A percentile compares a stretch with the other conserved stretches of the same genome.
phyloP scores from a whole-genome alignment of 208 protist genomes.

The Leishmania amazonensis region DNA sequence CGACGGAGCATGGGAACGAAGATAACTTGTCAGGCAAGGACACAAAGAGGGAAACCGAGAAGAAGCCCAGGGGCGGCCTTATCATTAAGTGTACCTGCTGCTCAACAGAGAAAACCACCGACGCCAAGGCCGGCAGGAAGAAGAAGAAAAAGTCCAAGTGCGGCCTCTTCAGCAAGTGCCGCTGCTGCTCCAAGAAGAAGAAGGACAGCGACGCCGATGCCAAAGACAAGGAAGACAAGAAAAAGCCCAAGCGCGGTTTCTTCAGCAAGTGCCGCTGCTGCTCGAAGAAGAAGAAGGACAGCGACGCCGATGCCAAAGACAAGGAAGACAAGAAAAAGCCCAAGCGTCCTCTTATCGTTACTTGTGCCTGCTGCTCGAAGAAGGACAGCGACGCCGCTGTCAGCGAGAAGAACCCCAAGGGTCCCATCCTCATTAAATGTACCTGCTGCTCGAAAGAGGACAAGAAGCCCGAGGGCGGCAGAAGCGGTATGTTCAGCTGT shows the following conservation, averaged over 20 bases:
- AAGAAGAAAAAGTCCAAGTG: neutral
- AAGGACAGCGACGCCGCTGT: neutral
- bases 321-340: conserved; percentile 8
- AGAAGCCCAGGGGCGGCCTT: neutral
- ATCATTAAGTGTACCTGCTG: neutral
- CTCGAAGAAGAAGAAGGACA: neutral
- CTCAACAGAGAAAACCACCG: neutral
- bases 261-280: neutral
- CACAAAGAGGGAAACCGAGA: neutral
- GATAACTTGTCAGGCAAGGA: neutral
- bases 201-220: neutral
- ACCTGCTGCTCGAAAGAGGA: neutral
- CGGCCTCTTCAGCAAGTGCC: neutral
- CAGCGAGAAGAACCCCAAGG: neutral
- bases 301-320: neutral
- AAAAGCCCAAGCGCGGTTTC: neutral
- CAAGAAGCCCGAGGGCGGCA: conserved; percentile 1
- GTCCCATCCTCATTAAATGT: neutral
- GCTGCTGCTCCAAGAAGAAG: neutral
- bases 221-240: neutral
- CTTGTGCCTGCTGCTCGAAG: neutral
- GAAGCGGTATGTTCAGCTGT: neutral
- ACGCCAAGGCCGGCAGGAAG: conserved; percentile 12
- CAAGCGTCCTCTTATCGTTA: neutral
- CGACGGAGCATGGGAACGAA: neutral